These are phyloP conservation scores for Fulvia fulva DNA, from an alignment of 2,329 filamentous ascomycete genomes.

Conservation along the genomic window DNA sequence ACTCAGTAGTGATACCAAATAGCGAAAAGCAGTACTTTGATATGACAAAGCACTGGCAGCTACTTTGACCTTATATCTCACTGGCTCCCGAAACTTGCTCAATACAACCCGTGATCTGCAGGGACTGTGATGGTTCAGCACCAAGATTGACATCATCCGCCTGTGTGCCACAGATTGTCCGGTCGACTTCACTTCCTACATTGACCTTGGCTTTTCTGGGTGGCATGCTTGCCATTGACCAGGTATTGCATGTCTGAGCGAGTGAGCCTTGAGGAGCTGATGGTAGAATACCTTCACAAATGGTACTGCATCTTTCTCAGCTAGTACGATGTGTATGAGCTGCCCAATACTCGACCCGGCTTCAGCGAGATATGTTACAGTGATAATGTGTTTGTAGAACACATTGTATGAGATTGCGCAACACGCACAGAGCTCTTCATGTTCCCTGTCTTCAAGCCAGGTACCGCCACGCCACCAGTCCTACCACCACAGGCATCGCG, in stretches of 20 bases:
- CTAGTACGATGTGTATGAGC: too few relatives aligned
- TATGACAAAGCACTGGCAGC: not conserved
- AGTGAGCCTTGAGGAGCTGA: too few relatives aligned
- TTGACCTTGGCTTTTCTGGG: not conserved
- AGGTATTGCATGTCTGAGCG: too few relatives aligned
- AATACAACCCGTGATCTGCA: not conserved
- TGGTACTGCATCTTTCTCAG: too few relatives aligned
- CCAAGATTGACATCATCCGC: not conserved
- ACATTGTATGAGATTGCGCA: not conserved
- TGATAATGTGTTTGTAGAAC: too few relatives aligned
- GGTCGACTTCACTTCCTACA: not conserved
- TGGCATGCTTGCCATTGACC: not conserved
- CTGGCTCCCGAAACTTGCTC: not conserved
- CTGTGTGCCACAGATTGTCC: not conserved
- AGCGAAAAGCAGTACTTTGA: not conserved
- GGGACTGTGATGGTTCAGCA: not conserved
- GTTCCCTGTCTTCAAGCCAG: not conserved
- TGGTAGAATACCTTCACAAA: too few relatives aligned
- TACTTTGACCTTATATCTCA: not conserved
- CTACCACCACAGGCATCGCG: not conserved
- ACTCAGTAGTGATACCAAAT: not conserved
- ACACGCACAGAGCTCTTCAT: not conserved
- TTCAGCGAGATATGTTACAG: too few relatives aligned
- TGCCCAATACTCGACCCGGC: too few relatives aligned
- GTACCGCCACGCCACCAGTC: not conserved